phyloP scores from a whole-genome alignment of 495 filamentous ascomycete species.

The Neurospora sp. region DNA sequence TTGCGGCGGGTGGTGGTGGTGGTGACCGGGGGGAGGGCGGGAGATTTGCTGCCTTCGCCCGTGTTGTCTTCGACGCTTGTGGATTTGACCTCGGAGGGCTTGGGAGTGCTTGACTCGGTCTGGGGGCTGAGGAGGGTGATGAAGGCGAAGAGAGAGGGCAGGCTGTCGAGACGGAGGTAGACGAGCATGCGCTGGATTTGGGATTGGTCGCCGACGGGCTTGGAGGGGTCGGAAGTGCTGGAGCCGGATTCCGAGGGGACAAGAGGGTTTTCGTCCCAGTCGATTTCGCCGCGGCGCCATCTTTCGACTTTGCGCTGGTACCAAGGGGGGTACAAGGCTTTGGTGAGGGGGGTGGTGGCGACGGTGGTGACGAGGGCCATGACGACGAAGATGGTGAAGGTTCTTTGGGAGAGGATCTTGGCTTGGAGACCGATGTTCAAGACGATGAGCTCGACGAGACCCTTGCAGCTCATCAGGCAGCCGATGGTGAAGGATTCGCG shows the following conservation, averaged over 20 bases:
- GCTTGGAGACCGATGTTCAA: constrained; percentile 93
- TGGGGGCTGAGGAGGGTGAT: constrained; percentile 63
- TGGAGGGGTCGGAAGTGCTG: constrained; percentile 24
- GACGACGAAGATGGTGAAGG: constrained; percentile 98
- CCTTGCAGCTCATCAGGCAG: constrained; percentile 95
- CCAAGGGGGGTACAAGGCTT: constrained; percentile 70
- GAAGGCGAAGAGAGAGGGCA: constrained; percentile 79
- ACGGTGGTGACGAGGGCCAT: constrained; percentile 94
- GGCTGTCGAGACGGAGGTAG: constrained; percentile 76
- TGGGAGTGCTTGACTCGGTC: not conserved
- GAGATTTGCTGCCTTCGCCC: constrained; percentile 7
- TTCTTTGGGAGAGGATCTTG: constrained; percentile 71
- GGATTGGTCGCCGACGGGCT: constrained; percentile 34
- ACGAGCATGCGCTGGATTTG: constrained; percentile 40
- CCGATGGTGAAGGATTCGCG: constrained; percentile 89
- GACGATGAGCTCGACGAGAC: constrained; percentile 90
- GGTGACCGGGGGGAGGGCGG: constrained; percentile 3
- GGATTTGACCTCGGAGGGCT: not conserved
- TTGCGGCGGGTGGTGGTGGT: constrained; percentile 6
- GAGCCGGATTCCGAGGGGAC: constrained; percentile 29
- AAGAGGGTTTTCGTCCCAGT: constrained; percentile 72
- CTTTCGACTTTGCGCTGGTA: constrained; percentile 85
- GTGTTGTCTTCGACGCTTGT: constrained; percentile 9
- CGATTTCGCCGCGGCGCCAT: constrained; percentile 88
- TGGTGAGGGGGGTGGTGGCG: constrained; percentile 74